Evolutionary conservation across 805 yeast species (phyloP), one percentile per base, ranked within the genome.

Genomic region (Hanseniaspora clermontiae): DNA sequence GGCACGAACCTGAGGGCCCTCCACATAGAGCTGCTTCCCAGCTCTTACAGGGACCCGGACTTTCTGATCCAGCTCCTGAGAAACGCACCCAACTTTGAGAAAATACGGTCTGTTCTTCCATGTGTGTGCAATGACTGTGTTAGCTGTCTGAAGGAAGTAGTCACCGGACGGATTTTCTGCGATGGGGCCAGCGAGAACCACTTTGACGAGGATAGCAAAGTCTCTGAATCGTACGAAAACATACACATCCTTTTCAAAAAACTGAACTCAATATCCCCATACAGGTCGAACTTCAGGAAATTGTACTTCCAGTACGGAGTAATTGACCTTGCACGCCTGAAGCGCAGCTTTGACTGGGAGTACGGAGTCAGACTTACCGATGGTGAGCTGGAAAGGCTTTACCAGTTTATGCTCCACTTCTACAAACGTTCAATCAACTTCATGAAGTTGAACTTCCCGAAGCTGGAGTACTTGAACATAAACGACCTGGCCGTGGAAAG

Each of bases 41-140:
- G 29, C 15, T 53, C 57, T 9, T 46, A 38, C n/a, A 53, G 29
- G 20, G 57, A 53, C 10, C 51, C 57, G 1, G 57, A 53, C 37
- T 53, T 53, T 46, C 14, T 53, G 31, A 39, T 53, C 11, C 48
- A 31, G 6, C 15, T 53, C 10, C 27, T 53, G 15, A 19, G 40
- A 39, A 43, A 38, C 15, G 20, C 15, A 6, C 45, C 51, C 8
- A 27, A 39, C 6, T 53, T 36, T 24, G n/a, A 32, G 14, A 15
- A 31, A 3, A n/a, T 53, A 1, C 24, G 57, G 31, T 46, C 46
- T n/a, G 34, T 29, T 31, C 39, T 53, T 9, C 57, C 57, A 2
- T 53, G 57, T 32, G 5, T n/a, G 12, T 53, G 57, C 39, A 40
- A 53, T 3, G 51, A 46, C 12, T 53, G 57, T 32, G 19, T 19